Conservation (phyloP, 2,329 filamentous ascomycete genomes). For the Chrysosporium keratinophilum region DNA sequence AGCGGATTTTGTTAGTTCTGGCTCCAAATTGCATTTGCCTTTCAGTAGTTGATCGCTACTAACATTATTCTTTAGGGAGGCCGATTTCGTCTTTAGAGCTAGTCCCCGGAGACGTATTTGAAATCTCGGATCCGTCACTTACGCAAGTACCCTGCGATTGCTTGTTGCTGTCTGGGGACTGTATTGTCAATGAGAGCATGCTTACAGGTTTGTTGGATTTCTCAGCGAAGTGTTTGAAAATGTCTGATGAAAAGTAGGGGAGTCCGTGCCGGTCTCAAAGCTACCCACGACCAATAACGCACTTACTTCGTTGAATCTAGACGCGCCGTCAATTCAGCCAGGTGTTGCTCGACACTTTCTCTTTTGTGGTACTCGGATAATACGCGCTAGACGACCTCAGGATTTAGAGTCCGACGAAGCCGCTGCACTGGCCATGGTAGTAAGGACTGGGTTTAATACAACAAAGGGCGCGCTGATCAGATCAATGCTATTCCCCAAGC, state of each 20-base stretch:
- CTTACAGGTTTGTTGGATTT: slow-evolving; percentile 53
- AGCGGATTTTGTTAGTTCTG: slow-evolving; percentile 73
- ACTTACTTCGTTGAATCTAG: slow-evolving; percentile 64
- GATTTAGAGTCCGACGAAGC: slow-evolving; percentile 78
- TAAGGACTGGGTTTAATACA: slow-evolving; percentile 92
- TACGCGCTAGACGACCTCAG: slow-evolving; percentile 78
- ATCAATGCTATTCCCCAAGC: slow-evolving; percentile 97
- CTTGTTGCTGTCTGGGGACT: slow-evolving; percentile 81
- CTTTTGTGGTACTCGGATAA: slow-evolving; percentile 91
- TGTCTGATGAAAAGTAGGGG: slow-evolving; percentile 44
- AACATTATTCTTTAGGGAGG: slow-evolving; percentile 49
- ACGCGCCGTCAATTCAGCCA: slow-evolving; percentile 69
- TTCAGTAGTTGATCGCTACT: slow-evolving; percentile 8
- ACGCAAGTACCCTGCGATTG: slow-evolving; percentile 87
- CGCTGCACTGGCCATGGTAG: slow-evolving; percentile 80
- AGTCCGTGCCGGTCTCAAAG: slow-evolving; percentile 95
- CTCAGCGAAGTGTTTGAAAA: slow-evolving; percentile 1
- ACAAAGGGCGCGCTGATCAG: slow-evolving; percentile 92
- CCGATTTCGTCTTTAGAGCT: slow-evolving; percentile 77
- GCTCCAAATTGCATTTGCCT: not conserved
- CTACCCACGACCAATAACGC: slow-evolving; percentile 70
- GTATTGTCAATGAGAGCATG: slow-evolving; percentile 99
- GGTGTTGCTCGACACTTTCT: slow-evolving; percentile 81
- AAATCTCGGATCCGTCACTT: slow-evolving; percentile 86
- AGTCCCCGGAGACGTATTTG: slow-evolving; percentile 91